Evolutionary conservation across 2,329 filamentous ascomycete species (phyloP), one percentile per base, ranked within the genome.

Genomic region (Celoporthe dispersa): DNA sequence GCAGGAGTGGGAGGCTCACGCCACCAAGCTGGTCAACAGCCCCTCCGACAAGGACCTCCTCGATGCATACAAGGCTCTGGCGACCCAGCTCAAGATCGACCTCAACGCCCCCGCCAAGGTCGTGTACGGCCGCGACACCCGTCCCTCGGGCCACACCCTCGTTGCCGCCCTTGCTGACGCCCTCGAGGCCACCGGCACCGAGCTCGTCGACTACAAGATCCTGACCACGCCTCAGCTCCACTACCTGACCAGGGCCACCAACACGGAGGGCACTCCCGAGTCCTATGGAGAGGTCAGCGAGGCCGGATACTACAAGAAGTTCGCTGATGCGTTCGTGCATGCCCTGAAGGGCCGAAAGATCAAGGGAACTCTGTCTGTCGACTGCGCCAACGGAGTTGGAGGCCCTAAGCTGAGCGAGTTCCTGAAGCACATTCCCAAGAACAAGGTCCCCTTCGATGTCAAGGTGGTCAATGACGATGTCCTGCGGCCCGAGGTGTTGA

Each of bases 161-260:
- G 92, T 94, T 39, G 85, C 88, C 53, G 92, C 94, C 71, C 88
- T 98, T 64, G 87, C 90, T 70, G 92, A 93, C 77, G 93, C 93
- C 25, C 85, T 98, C 73, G 90, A 91, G 71, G 93, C 93, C 66
- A 91, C 92, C 62, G 87, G 88, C 68, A 89, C 91, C 68, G 89
- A 93, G 71, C 91, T 89, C 78, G 89, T 89, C 77, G 95, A 98
- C 84, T 95, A 91, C 84, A 96, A 95, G 81, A 91, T 94, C 79
- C 86, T 98, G 77, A 98, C 96, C 16, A 99, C 96, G 3, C 96
- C 96, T n/a, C 96, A 98, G 83, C 87, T 99, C 70, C 96, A 99
- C 84, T 99, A 99, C 82, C 86, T 98, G 73, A 95, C 95, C 41
- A 93, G 96, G 74, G 97, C 94, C 81, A 88, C 94, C 82, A 99